These are phyloP conservation scores for Macrolepiota fuliginosa DNA, from an alignment of 768 basidiomycete genomes.

Conservation along the genomic window DNA sequence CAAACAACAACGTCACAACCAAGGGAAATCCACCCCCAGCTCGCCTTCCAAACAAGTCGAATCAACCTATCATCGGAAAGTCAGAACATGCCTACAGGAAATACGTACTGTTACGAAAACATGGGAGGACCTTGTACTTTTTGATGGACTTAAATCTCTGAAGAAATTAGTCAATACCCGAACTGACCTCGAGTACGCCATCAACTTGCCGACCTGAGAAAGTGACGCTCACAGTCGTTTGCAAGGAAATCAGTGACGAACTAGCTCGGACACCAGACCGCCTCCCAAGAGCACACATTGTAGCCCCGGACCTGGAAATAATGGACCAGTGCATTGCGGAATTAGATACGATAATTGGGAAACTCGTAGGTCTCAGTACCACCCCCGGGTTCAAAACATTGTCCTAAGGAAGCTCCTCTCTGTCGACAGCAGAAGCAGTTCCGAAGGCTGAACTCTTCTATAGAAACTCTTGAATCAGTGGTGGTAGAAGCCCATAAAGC, in stretches of 20 bases:
- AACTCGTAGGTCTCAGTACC: constrained; percentile 52
- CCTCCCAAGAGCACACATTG: constrained; percentile 56
- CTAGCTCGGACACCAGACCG: constrained; percentile 53
- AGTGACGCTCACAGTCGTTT: not conserved
- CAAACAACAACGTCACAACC: constrained; percentile 31
- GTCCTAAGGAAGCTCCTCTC: not conserved
- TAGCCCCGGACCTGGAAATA: constrained; percentile 59
- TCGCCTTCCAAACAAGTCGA: constrained; percentile 55
- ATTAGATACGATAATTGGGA: constrained; percentile 54
- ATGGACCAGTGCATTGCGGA: constrained; percentile 68
- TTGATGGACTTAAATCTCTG: constrained; percentile 78
- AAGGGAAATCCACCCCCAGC: constrained; percentile 21
- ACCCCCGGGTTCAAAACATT: too few species aligned
- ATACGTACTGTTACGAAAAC: constrained; percentile 58
- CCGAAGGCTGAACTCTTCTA: constrained; percentile 54
- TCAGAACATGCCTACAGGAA: constrained; percentile 67
- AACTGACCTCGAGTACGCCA: constrained; percentile 80
- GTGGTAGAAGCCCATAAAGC: constrained; percentile 66
- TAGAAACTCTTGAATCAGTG: constrained; percentile 65
- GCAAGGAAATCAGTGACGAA: constrained; percentile 49
- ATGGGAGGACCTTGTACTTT: constrained; percentile 81
- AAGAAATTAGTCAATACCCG: constrained; percentile 71
- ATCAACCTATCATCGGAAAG: constrained; percentile 79
- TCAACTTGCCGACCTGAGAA: not conserved
- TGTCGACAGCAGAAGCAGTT: constrained; percentile 64